Percentiles rank a stretch among this genome's conserved stretches.
These are phyloP conservation scores for Podila minutissima DNA, from an alignment of 192 early-diverging fungal species.

Conservation along the genomic window DNA sequence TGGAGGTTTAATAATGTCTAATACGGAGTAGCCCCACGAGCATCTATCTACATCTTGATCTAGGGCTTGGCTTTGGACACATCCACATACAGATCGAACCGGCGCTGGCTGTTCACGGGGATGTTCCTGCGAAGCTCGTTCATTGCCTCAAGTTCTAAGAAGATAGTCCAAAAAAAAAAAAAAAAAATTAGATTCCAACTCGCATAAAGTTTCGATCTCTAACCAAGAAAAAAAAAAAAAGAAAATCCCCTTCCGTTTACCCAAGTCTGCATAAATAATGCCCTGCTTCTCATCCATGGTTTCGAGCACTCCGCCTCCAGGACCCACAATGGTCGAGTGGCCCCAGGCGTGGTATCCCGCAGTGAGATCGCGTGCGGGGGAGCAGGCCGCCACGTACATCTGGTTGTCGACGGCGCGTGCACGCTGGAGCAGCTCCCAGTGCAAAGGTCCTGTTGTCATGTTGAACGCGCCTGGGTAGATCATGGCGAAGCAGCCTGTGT, in stretches of 20 bases:
- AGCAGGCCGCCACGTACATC: slow-evolving; percentile 95
- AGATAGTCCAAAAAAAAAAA: neutral
- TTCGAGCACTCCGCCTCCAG: slow-evolving; percentile 52
- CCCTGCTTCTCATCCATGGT: slow-evolving; percentile 79
- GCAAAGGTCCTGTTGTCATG: slow-evolving; percentile 93
- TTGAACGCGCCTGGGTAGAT: slow-evolving; percentile 98
- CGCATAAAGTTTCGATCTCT: neutral
- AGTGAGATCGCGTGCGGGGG: slow-evolving; percentile 84
- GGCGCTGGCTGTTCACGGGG: slow-evolving; percentile 82
- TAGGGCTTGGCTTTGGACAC: slow-evolving; percentile 57
- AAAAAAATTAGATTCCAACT: neutral
- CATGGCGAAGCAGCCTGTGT: slow-evolving; percentile 84
- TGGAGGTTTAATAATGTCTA: neutral
- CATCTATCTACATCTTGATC: neutral
- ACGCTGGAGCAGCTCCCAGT: slow-evolving; percentile 83
- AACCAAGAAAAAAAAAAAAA: neutral
- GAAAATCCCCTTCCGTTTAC: slow-evolving; percentile 28
- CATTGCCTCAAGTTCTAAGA: slow-evolving; percentile 66
- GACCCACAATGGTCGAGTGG: slow-evolving; percentile 91
- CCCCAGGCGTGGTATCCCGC: slow-evolving; percentile 93
- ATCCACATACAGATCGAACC: slow-evolving; percentile 92
- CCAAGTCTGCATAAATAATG: slow-evolving; percentile 85
- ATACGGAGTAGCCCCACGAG: too few relatives aligned
- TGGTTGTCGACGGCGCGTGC: slow-evolving; percentile 92
- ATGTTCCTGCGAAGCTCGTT: slow-evolving; percentile 74